Percentiles rank a stretch among this genome's conserved stretches.
Conservation (phyloP, 805 yeast genomes). For the Teunomyces kruisii region DNA sequence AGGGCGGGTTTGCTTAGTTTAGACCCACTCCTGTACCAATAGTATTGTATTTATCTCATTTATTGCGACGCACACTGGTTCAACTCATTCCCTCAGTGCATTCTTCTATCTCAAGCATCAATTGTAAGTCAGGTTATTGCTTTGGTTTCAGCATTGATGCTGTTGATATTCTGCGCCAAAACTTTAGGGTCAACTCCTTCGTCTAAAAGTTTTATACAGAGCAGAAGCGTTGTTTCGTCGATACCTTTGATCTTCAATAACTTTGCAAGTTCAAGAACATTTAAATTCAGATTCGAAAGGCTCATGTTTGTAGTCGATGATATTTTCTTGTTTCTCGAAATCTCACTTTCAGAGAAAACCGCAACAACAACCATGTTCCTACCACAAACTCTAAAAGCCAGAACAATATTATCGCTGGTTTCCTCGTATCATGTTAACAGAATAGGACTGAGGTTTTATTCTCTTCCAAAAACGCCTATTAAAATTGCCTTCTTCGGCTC, state of each 20-base stretch:
- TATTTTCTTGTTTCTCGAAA: neutral
- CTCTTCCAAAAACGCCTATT: slow-evolving; percentile 2
- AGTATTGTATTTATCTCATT: neutral
- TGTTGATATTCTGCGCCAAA: slow-evolving; percentile 25
- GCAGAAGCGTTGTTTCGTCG: slow-evolving; percentile 29
- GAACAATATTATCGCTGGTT: neutral
- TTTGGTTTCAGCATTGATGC: slow-evolving; percentile 26
- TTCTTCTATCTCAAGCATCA: no score
- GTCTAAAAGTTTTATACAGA: slow-evolving; percentile 34
- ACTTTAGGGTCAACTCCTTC: slow-evolving; percentile 33
- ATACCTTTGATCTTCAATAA: slow-evolving; percentile 21
- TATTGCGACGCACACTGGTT: neutral
- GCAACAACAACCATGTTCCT: neutral
- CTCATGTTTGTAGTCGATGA: slow-evolving; percentile 5
- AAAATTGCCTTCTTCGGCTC: slow-evolving; percentile 74
- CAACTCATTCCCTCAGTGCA: no score
- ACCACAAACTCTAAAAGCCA: neutral
- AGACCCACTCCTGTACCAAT: no score
- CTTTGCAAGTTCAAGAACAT: slow-evolving; percentile 22
- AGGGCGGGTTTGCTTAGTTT: slow-evolving; percentile 48
- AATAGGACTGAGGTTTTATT: neutral
- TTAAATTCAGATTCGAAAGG: slow-evolving; percentile 7
- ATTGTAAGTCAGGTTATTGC: neutral
- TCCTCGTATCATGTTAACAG: neutral
- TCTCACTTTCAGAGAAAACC: neutral